phyloP scores from a whole-genome alignment of 345 rosid genomes.

The Clausena lansium region DNA sequence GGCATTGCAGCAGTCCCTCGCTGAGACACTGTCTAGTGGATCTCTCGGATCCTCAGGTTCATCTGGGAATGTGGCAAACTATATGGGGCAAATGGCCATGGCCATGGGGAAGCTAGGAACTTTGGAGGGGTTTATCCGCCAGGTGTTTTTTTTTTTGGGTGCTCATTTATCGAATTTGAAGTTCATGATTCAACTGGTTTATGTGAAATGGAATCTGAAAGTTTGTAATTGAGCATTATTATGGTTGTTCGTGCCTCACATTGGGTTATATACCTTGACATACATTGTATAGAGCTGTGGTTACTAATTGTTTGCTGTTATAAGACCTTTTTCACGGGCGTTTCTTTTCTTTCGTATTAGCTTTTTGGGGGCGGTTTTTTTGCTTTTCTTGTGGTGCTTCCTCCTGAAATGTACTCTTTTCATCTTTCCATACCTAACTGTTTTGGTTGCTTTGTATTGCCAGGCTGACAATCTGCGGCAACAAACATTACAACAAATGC shows the following conservation, averaged over 20 bases:
- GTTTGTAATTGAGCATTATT: neutral
- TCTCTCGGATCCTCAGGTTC: constrained; percentile 81
- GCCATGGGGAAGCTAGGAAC: constrained; percentile 99
- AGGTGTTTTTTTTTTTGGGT: constrained; percentile 41
- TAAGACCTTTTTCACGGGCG: neutral
- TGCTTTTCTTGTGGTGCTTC: neutral
- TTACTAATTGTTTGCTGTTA: neutral
- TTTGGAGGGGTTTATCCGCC: constrained; percentile 91
- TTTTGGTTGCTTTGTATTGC: constrained; percentile 8
- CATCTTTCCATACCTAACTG: neutral
- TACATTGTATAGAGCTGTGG: too few species aligned
- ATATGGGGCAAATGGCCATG: constrained; percentile 99
- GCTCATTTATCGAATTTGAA: neutral
- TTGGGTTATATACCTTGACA: neutral
- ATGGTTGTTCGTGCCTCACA: neutral
- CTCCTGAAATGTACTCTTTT: neutral
- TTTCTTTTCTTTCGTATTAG: neutral
- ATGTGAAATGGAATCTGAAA: neutral
- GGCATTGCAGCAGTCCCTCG: constrained; percentile 87
- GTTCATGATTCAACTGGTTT: neutral
- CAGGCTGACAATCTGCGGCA: constrained; percentile 98
- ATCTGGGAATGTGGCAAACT: constrained; percentile 86
- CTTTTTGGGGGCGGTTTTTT: neutral
- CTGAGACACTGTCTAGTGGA: constrained; percentile 90
- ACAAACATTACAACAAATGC: constrained; percentile 93